Conservation (phyloP, 176 grass and related monocot species). For the Hsuehochloa calcarea region DNA sequence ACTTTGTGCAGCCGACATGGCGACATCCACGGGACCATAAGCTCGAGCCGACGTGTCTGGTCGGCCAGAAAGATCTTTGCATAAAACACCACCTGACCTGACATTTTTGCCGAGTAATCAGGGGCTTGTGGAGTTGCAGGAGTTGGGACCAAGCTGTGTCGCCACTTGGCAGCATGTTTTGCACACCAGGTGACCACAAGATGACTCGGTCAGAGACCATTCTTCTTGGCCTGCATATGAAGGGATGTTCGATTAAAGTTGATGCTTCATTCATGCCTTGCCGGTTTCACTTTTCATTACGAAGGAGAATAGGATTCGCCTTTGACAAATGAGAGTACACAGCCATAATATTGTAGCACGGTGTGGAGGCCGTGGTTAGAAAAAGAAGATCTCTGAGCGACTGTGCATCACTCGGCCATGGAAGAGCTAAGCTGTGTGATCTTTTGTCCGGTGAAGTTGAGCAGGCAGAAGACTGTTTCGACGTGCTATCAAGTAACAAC, state of each 20-base stretch:
- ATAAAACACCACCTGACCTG: not conserved
- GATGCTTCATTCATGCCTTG: not conserved
- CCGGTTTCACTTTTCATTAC: not conserved
- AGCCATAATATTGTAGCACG: not conserved
- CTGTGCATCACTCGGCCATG: not conserved
- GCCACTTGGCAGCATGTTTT: not conserved
- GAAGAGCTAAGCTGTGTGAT: not conserved
- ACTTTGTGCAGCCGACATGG: not conserved
- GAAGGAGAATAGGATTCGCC: not conserved
- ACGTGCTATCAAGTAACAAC: not conserved
- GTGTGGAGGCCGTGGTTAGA: not conserved
- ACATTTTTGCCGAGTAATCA: not conserved
- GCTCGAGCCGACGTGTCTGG: slow-evolving; percentile 2
- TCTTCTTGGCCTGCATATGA: not conserved
- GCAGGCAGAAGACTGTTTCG: not conserved
- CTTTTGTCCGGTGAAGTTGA: not conserved
- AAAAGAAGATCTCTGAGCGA: not conserved
- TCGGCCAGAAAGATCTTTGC: not conserved
- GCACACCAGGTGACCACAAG: not conserved
- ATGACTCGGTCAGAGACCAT: not conserved
- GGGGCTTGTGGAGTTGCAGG: no score
- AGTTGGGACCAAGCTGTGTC: not conserved
- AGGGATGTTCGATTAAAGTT: not conserved
- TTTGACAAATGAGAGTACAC: not conserved
- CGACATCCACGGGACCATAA: slow-evolving; percentile 19